A percentile compares a stretch with the other conserved stretches of the same genome.
phyloP scores from a whole-genome alignment of 2,329 filamentous ascomycete genomes.

The Ceratocystis cacaofunesta region DNA sequence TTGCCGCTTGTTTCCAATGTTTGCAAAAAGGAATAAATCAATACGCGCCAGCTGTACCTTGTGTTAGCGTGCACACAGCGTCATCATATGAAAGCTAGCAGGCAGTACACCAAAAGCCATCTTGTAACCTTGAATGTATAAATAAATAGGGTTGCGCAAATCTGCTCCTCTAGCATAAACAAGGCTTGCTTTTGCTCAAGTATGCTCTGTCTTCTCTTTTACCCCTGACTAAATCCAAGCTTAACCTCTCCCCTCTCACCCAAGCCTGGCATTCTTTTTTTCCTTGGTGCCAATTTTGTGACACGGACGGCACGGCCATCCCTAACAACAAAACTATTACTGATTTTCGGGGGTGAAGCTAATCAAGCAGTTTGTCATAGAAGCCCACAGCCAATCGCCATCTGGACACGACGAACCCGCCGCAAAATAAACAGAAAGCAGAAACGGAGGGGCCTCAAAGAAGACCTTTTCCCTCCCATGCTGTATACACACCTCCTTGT shows the following conservation, averaged over 20 bases:
- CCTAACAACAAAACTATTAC: background rate
- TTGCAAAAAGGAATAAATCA: background rate
- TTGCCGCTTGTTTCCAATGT: background rate
- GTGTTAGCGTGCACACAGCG: background rate
- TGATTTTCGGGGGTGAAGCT: background rate
- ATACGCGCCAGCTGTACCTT: background rate
- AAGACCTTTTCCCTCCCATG: background rate
- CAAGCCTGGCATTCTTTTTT: background rate
- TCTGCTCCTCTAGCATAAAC: background rate
- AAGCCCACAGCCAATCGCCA: background rate
- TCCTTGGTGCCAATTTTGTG: constrained; percentile 1
- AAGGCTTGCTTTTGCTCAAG: background rate
- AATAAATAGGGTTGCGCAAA: background rate
- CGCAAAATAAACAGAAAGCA: background rate
- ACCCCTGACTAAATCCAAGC: constrained; percentile 1
- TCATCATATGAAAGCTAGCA: background rate
- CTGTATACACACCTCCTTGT: background rate
- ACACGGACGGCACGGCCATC: constrained; percentile 2
- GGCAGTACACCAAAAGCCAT: background rate
- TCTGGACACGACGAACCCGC: background rate
- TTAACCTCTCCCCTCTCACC: background rate
- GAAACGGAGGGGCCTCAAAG: background rate
- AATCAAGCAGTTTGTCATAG: background rate
- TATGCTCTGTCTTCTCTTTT: background rate
- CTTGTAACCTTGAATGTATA: background rate